A percentile compares a stretch with the other conserved stretches of the same genome.
These are phyloP conservation scores for Petunia axillaris DNA, from an alignment of 257 asterid genomes.

Conservation along the genomic window DNA sequence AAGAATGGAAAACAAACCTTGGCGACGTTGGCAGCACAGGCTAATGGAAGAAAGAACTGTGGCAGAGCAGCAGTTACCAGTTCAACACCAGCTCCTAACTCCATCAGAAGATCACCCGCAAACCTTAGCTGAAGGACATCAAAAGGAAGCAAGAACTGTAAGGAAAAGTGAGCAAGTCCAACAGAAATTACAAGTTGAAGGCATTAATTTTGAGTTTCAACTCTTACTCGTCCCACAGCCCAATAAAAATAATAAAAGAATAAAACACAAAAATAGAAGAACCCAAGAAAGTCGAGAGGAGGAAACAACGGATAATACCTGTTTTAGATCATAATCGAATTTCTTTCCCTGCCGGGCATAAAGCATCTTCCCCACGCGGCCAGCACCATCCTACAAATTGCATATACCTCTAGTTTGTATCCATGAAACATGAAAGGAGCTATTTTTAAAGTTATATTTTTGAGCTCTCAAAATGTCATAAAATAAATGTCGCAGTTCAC, in stretches of 20 bases:
- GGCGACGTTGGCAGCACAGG: conserved; percentile 97
- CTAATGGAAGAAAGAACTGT: conserved; percentile 91
- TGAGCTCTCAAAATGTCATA: conserved; percentile 13
- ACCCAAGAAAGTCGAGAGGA: background rate
- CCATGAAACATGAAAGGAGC: conserved; percentile 1
- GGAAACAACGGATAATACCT: conserved; percentile 51
- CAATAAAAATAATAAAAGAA: background rate
- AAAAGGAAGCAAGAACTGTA: conserved; percentile 19
- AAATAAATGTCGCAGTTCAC: background rate
- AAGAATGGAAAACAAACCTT: conserved; percentile 54
- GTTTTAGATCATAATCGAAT: conserved; percentile 95
- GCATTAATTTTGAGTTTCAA: background rate
- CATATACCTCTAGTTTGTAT: conserved; percentile 26
- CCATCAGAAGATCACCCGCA: conserved; percentile 96
- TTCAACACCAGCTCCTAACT: conserved; percentile 97
- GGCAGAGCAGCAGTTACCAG: conserved; percentile 90
- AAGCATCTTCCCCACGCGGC: conserved; percentile 97
- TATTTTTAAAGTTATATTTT: background rate
- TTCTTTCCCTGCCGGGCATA: conserved; percentile 95
- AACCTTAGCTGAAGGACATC: conserved; percentile 75
- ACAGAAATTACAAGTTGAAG: background rate
- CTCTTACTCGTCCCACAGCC: background rate
- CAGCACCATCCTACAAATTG: conserved; percentile 88
- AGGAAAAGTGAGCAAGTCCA: conserved; percentile 13
- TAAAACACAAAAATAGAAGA: background rate